A percentile compares a stretch with the other conserved stretches of the same genome.
Conservation (phyloP, 768 basidiomycete species). For the Rubroboletus satanas region DNA sequence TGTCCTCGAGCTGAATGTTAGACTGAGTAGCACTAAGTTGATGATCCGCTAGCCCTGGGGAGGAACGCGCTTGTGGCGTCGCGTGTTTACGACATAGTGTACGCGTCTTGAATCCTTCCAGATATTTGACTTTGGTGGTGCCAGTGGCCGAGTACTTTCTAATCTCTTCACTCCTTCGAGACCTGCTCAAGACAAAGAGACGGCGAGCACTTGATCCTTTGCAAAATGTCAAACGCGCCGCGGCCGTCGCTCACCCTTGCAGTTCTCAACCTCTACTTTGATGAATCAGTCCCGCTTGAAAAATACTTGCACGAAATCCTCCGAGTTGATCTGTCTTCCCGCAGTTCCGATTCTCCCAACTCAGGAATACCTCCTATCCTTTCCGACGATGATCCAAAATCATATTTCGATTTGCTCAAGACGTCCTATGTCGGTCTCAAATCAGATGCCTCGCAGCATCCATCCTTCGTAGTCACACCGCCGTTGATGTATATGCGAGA, state of each 20-base stretch:
- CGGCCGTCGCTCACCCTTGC: conserved; percentile 22
- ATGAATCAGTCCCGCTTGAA: conserved; percentile 36
- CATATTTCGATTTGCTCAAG: conserved; percentile 39
- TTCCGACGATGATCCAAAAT: conserved; percentile 20
- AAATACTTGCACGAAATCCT: conserved; percentile 41
- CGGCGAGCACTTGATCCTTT: neutral
- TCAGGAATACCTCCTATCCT: conserved; percentile 2
- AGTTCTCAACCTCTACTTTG: conserved; percentile 44
- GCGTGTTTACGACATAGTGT: neutral
- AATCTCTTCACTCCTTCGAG: neutral
- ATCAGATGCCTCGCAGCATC: conserved; percentile 16
- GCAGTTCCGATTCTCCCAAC: conserved; percentile 8
- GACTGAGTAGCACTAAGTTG: neutral
- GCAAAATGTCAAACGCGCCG: neutral
- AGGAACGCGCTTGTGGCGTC: neutral
- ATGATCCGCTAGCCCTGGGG: too few relatives aligned
- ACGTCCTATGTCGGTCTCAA: conserved; percentile 45
- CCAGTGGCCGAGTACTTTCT: neutral
- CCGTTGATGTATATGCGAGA: conserved; percentile 53
- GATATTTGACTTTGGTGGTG: neutral
- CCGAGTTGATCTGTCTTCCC: neutral
- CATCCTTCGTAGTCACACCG: conserved; percentile 29
- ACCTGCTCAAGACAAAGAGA: neutral
- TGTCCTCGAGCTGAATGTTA: neutral
- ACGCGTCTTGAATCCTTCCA: neutral